phyloP scores from a whole-genome alignment of 345 rosid genomes.

The Psidium friedrichsthalianum region DNA sequence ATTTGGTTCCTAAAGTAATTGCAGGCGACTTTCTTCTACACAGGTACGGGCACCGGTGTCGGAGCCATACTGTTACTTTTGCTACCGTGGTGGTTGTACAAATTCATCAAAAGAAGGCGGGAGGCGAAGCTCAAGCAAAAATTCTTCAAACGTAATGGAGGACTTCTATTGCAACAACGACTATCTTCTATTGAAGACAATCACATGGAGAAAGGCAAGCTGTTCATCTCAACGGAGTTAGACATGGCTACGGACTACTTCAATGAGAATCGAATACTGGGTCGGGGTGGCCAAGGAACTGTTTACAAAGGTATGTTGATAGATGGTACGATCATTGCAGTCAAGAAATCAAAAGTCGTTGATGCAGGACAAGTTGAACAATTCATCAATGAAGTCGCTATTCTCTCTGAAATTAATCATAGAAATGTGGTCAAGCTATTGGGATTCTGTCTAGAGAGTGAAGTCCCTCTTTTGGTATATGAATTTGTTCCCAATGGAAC shows the following conservation, averaged over 20 bases:
- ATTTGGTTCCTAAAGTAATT: not conserved
- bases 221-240: too few relatives aligned
- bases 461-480: constrained; percentile 7
- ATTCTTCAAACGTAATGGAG: not conserved
- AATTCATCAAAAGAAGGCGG: not conserved
- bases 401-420: constrained; percentile 3
- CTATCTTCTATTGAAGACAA: not conserved
- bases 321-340: constrained; percentile 5
- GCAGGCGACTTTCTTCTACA: rapidly evolving
- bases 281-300: not conserved
- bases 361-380: not conserved
- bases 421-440: constrained; percentile 3
- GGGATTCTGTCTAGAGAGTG: constrained; percentile 2
- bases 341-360: not conserved
- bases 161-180: not conserved
- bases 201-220: not conserved
- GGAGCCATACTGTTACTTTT: not conserved
- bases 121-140: not conserved
- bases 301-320: constrained; percentile 4
- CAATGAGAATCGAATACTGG: too few relatives aligned
- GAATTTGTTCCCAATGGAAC: constrained; percentile 10
- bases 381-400: constrained; percentile 4
- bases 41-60: not conserved
- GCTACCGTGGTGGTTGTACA: not conserved
- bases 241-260: too few relatives aligned